Evolutionary conservation across 179 eudicot species (phyloP), one percentile per base, ranked within the genome.

Genomic region (Silene noctiflora): DNA sequence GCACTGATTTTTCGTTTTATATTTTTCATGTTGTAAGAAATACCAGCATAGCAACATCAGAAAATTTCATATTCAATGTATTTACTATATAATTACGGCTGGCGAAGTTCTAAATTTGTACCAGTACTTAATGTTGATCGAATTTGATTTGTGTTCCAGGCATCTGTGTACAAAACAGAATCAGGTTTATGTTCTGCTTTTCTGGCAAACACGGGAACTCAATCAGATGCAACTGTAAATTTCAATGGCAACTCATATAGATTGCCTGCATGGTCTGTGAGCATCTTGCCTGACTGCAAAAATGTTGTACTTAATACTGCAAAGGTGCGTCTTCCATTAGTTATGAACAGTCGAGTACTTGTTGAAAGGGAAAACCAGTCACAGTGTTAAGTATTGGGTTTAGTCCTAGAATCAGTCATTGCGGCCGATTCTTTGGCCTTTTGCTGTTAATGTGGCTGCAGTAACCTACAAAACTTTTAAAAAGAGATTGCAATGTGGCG

Each of bases 201-300:
- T 85, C 84, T 94, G 61, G 98, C 99, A 75, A 95, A 95, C 78
- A 31, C 71, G 31, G 98, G 82, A 74, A 82, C 88, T 7, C 84
- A 88, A 75, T 85, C 89, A 10, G 96, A 88, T 79, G 94, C 91
- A 76, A 87, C 85, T 16, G 93, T 93, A 66, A 88, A 69, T 11
- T 95, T 87, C 74, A 90, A 89, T 70, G 97, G 97, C 63, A 91
- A 89, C 53, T 86, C 91, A 19, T 95, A 95, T 73, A 80, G 78
- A 58, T 75, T 95, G 79, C 99, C 99, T 70, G 91, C 97, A 46
- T 95, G 99, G 99, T 95, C 99, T 66, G 99, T 95, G 75, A 95
- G 97, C 92, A 93, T 95, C 86, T 89, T 95, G 82, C 99, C 98
- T 62, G 99, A 95, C 87, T 95, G 99, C 90, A 93, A 93, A 85